A percentile compares a stretch with the other conserved stretches of the same genome.
Evolutionary conservation across 768 basidiomycete genomes (phyloP).

Genomic region (Podaxis sp.): DNA sequence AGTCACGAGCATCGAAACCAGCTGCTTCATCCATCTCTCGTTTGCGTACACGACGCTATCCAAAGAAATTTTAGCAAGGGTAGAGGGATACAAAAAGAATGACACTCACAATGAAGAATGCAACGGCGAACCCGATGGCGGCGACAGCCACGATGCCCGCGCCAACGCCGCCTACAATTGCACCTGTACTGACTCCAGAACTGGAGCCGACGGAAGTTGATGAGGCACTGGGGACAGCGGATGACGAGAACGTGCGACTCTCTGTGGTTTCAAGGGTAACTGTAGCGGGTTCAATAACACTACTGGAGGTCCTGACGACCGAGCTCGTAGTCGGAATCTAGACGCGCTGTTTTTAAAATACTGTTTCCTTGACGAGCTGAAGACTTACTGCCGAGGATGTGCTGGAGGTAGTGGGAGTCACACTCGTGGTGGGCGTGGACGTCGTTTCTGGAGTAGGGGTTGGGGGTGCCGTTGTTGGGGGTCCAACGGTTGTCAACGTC

Average conservation of each 20-base stretch:
- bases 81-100: background rate
- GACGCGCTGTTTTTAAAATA: background rate
- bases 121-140: slow-evolving; percentile 36
- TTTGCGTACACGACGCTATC: slow-evolving; percentile 43
- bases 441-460: background rate
- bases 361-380: no score
- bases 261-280: background rate
- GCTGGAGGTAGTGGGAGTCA: background rate
- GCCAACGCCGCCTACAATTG: slow-evolving; percentile 38
- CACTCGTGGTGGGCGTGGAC: background rate
- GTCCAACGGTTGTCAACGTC: background rate
- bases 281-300: background rate
- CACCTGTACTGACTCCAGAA: slow-evolving; percentile 25
- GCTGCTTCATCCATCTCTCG: slow-evolving; percentile 33
- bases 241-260: background rate
- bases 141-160: slow-evolving; percentile 45
- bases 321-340: background rate
- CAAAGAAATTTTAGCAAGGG: slow-evolving; percentile 5
- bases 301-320: background rate
- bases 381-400: background rate
- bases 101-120: slow-evolving; percentile 45
- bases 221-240: background rate
- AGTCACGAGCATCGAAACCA: slow-evolving; percentile 53
- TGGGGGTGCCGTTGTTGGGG: background rate
- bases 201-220: background rate